Conservation (phyloP, 345 rosid species). For the Ricinus communis region DNA sequence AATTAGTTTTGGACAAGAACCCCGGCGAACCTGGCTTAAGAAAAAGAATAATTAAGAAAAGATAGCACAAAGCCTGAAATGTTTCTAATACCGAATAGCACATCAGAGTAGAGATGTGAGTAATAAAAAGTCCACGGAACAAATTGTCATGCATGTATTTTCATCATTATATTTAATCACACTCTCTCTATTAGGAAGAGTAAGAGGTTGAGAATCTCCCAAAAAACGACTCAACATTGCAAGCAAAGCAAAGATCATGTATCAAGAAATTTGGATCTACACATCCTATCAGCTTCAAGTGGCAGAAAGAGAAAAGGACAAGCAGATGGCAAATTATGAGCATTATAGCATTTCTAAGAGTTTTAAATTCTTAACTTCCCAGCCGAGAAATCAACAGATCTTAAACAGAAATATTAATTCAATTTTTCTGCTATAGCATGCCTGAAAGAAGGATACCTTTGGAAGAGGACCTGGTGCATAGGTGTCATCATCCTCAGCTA, state of each 20-base stretch:
- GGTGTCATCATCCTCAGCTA: conserved; percentile 95
- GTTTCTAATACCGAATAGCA: neutral
- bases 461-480: conserved; percentile 85
- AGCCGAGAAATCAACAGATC: neutral
- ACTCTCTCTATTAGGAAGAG: neutral
- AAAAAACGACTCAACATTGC: neutral
- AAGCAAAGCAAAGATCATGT: neutral
- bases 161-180: neutral
- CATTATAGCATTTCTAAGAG: neutral
- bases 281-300: neutral
- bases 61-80: conserved; percentile 15
- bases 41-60: conserved; percentile 16
- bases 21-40: conserved; percentile 48
- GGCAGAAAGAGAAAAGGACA: conserved; percentile 8
- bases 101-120: neutral
- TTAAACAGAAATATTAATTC: neutral
- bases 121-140: neutral
- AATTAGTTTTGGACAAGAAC: conserved; percentile 51
- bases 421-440: conserved; percentile 6
- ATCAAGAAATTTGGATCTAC: neutral
- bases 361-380: conserved; percentile 9
- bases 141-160: neutral
- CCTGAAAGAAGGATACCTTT: conserved; percentile 48
- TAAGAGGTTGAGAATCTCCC: neutral
- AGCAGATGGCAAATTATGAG: neutral